Base-by-base conservation (phyloP, 2,329 filamentous ascomycete genomes). In the Emmonsiellopsis sp. region DNA sequence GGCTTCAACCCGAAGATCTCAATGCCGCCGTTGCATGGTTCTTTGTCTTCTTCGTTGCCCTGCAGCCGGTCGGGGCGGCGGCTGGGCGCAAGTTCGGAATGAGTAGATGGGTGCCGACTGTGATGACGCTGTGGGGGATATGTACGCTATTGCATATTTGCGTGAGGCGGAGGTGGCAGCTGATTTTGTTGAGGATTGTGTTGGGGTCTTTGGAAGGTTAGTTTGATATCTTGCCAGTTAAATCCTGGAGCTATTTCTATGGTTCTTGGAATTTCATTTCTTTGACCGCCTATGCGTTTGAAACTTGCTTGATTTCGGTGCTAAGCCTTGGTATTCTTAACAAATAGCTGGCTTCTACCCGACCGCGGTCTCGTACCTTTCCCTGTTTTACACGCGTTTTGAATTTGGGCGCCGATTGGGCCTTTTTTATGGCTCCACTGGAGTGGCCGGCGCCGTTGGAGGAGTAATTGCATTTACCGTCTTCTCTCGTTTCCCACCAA, bases 391-490 rank as follows among this genome's bases (percentile, higher is more conserved):
- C 59, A 78, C 77, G 4, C 74, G 77, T 44, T 81, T 74, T 63
- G 79, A 82, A 57, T 80, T 82, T 55, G 79, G 73, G 3, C 70
- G 72, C 13, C 71, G 79, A 1, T 63, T 82, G 14, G 77, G 72
- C 3, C 64, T 81, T 42, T 82, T 82, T 60, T 82, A 80, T 57
- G 78, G 79, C 6, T 77, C 80, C 62, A 77, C 75, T 53, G 78
- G 78, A 2, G 70, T 82, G 6, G 77, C 79, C 2, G 78, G 77
- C 6, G 79, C 78, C 0, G 69, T 83, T 36, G 78, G 78, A n/a
- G 80, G 79, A 2, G 59, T 79, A 2, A 65, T 82, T 37, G 75
- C 74, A 51, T 79, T 73, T 61, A 59, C 70, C 2, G 73, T 79
- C 2, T 79, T 79, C 60, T 72, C 68, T 11, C 14, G 56, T 7